These are phyloP conservation scores for Yamadazyma phyllophila DNA, from an alignment of 805 yeast species.

Conservation along the genomic window DNA sequence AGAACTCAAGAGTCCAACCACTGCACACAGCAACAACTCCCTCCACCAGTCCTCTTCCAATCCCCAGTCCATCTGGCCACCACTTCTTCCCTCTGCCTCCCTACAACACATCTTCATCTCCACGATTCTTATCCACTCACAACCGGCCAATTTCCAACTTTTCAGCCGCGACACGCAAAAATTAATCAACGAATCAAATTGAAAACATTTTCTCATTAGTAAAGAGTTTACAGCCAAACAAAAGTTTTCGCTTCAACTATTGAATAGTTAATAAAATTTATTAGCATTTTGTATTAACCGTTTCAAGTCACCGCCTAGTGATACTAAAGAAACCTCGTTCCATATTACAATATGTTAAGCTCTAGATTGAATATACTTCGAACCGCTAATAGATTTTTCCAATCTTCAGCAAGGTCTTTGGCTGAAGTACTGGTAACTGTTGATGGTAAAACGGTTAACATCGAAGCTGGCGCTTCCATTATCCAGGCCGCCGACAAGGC, in stretches of 20 bases:
- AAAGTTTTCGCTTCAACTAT: background rate
- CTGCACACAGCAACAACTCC: no score
- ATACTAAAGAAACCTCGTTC: background rate
- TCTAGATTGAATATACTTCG: conserved; percentile 21
- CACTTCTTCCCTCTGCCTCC: no score
- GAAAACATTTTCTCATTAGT: conserved; percentile 23
- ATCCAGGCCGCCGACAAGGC: conserved; percentile 92
- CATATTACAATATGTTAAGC: conserved; percentile 15
- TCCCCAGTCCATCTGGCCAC: no score
- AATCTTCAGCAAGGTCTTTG: conserved; percentile 19
- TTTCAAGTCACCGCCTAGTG: background rate
- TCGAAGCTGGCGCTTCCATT: conserved; percentile 84
- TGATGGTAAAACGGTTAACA: conserved; percentile 72
- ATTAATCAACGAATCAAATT: conserved; percentile 27
- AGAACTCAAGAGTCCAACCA: no score
- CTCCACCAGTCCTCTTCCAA: no score
- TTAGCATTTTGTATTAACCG: background rate
- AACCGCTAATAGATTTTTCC: conserved; percentile 17
- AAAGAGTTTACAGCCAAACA: conserved; percentile 7
- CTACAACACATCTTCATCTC: no score
- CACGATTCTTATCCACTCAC: conserved; percentile 1
- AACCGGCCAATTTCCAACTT: background rate
- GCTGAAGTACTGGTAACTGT: conserved; percentile 58
- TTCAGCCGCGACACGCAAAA: conserved; percentile 1
- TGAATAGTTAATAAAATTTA: background rate